Evolutionary conservation across 768 basidiomycete genomes (phyloP), one percentile per base, ranked within the genome.

Genomic region (Paxillus rubicundulus): DNA sequence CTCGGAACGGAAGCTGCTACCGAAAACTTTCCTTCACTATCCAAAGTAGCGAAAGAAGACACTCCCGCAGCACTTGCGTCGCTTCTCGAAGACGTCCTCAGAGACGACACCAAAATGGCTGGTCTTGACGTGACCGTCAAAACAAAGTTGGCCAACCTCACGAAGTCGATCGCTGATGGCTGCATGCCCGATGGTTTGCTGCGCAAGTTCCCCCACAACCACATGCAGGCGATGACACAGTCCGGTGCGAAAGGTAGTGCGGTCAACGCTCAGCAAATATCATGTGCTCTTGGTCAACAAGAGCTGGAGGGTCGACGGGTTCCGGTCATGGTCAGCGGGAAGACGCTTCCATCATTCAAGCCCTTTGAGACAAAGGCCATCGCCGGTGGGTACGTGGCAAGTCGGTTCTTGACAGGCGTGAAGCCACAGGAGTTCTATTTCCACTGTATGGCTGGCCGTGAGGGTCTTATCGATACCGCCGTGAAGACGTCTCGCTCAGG

Each of bases 391-490:
- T 99, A 96, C 69, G 91, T 99, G 42, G 94, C 92, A 13, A 97
- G 96, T 69, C 92, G 97, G 33, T 99, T 99, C 80, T 81, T 99
- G 76, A 98, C 97, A 7, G 97, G 97, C 49, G 85, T 99, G 69
- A 91, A 89, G 61, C 97, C 97, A 0, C 97, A 99, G 68, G 97
- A 99, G 70, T 99, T 98, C 73, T 99, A 97, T 75, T 99, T 99
- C 80, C 97, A 99, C 73, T 98, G 97, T 67, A 99, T 99, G 97
- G 97, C 97, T 52, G 97, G 97, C 47, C 84, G 97, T 61, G 97
- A 99, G 75, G 97, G 97, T 65, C 81, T 99, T 36, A 99, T 99
- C 64, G 97, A 99, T 65, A 99, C 97, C 5, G 97, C 97, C 34
- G 96, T 99, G 68, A 99, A 99, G 75, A 99, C 97, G 4, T 92